These are phyloP conservation scores for Metarhizium rileyi DNA, from an alignment of 2,329 filamentous ascomycete species.

Conservation along the genomic window DNA sequence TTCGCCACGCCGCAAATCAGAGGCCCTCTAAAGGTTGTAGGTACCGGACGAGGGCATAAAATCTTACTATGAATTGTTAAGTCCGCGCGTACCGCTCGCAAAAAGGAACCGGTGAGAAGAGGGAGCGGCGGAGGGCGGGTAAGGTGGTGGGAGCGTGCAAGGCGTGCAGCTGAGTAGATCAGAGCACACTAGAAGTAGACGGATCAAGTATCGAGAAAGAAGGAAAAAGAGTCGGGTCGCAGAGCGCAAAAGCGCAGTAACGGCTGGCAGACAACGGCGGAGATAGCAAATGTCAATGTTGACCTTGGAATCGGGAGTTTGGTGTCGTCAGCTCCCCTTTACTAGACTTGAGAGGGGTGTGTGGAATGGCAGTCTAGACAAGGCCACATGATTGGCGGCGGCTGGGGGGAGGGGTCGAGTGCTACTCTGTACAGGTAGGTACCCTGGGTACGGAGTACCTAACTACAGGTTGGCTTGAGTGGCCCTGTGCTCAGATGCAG, in stretches of 20 bases:
- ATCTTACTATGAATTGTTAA: conserved; percentile 5
- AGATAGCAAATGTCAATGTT: conserved; percentile 15
- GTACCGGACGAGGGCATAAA: conserved; percentile 8
- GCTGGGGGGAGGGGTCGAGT: conserved; percentile 7
- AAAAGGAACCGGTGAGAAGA: conserved; percentile 7
- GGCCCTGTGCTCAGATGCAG: conserved; percentile 7
- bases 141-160: conserved; percentile 4
- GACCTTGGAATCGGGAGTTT: conserved; percentile 2
- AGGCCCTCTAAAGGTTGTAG: not conserved
- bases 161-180: conserved; percentile 9
- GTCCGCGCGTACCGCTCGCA: conserved; percentile 24
- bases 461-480: conserved; percentile 12
- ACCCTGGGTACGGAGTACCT: too few relatives aligned
- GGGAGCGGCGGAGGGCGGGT: not conserved
- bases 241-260: not conserved
- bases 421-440: conserved; percentile 1
- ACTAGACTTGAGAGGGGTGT: conserved; percentile 7
- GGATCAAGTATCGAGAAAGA: conserved; percentile 16
- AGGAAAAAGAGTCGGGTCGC: conserved; percentile 3
- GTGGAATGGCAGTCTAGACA: conserved; percentile 13
- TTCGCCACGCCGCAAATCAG: conserved; percentile 9
- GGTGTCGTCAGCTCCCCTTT: not conserved
- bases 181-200: conserved; percentile 8
- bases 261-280: not conserved
- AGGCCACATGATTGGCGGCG: conserved; percentile 26